A percentile compares a stretch with the other conserved stretches of the same genome.
Evolutionary conservation across 352 stramenopile species (phyloP).

Genomic region (Phytopythium delawarense): DNA sequence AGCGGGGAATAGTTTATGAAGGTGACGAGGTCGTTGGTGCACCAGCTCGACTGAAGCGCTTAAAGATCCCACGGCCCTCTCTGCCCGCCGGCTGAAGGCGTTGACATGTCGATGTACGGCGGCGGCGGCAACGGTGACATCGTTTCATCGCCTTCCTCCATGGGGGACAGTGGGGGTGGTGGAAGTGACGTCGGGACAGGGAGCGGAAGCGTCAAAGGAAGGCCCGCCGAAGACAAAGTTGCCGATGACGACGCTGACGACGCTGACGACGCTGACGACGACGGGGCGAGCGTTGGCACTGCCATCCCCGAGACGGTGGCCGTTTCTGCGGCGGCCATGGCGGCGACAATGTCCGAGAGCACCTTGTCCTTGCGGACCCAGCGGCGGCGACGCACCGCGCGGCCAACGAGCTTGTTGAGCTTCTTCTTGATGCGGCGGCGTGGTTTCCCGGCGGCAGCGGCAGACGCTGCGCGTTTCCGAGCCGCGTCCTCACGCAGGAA

Average conservation of each 20-base stretch:
- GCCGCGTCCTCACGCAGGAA: constrained; percentile 53
- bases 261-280: neutral
- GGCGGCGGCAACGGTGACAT: constrained; percentile 11
- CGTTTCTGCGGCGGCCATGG: constrained; percentile 12
- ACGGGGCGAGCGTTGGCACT: neutral
- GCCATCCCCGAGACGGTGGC: neutral
- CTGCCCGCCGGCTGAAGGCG: constrained; percentile 2
- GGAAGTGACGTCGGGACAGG: neutral
- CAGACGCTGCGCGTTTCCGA: constrained; percentile 13
- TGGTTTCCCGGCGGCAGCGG: constrained; percentile 33
- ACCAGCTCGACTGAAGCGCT: neutral
- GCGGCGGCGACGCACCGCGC: constrained; percentile 68
- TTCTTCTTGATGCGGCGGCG: constrained; percentile 74
- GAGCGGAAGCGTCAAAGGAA: constrained; percentile 1
- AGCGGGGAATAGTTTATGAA: neutral
- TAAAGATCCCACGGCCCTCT: neutral
- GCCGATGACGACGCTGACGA: constrained; percentile 7
- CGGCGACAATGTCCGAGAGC: constrained; percentile 35
- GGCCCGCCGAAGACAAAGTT: constrained; percentile 22
- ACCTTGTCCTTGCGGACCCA: constrained; percentile 79
- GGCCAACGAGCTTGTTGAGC: constrained; percentile 77
- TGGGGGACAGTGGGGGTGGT: neutral
- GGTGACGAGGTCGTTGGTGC: neutral
- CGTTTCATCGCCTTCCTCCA: constrained; percentile 1
- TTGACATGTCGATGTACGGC: constrained; percentile 10